Evolutionary conservation across 352 stramenopile genomes (phyloP), one percentile per base, ranked within the genome.

Genomic region (Globisporangium recalcitrans): DNA sequence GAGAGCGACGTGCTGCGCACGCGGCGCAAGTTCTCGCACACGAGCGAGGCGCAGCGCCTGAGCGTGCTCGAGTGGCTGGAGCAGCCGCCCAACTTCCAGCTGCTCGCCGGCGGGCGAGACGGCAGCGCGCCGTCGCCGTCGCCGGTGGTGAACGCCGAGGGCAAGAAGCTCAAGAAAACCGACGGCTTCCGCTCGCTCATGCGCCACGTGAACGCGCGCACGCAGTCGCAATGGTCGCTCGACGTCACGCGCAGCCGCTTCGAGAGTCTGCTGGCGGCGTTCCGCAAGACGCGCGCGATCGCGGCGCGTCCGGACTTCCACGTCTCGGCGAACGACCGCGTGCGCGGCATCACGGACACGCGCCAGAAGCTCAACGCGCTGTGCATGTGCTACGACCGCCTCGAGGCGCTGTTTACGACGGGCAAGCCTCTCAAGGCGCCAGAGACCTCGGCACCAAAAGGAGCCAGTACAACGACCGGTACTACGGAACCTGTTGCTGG

Each of bases 11-110:
- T 59, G 22, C 53, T 59, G 53, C 53, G 53, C 53, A 59, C 69
- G 62, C 69, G 63, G 46, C 74, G 75, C 62, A 83, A 80, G 72
- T 83, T 78, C 52, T 65, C 60, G 38, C 78, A 78, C 68, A 84
- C 78, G 60, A 88, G 63, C 4, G 64, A 74, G 9, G 70, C 66
- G 38, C 78, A 88, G 57, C 76, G 74, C 26, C 58, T 72, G 61
- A 62, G 54, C 47, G 70, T 88, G 60, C 60, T 88, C n/a, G 65
- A 84, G 53, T 88, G 75, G 75, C 72, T 88, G 11, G 78, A 88
- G 60, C 63, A 70, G 13, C 64, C 68, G 0, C 65, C 59, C 31
- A 79, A 85, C 64, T 88, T 85, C 51, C 52, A 72, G 31, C 55
- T 85, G 34, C 66, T 87, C 27, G 75, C 71, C 24, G 24, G 56